Evolutionary conservation across 208 protist species (phyloP), one percentile per base, ranked within the genome.

Genomic region (Endotrypanum monterogeii): DNA sequence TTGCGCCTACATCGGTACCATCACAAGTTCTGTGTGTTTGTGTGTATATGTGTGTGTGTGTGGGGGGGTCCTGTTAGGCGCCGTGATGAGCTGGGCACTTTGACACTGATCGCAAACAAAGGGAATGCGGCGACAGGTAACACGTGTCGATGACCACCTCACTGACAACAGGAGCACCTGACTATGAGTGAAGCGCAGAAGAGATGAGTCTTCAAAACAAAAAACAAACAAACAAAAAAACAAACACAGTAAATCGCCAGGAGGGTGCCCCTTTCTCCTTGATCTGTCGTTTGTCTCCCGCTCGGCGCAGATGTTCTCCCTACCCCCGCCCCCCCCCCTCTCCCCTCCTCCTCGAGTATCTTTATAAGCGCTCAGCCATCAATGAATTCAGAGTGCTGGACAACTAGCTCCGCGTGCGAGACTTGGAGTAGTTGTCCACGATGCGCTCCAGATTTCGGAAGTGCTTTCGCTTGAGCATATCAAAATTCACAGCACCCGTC

Each of bases 381-480:
- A 23, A 30, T 25, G 35, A 30, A 32, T 46, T 30, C 37, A n/a
- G 63, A n/a, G n/a, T 54, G 35, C 11, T 37, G 37, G 63, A 1
- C 32, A 20, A 8, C 57, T 70, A 80, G 62, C 62, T 74, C 57
- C 76, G 76, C 28, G 50, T 46, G 39, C 76, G 68, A 12, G 76
- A 75, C 68, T 75, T 80, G 54, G 76, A 69, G 76, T 80, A 80
- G 54, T 74, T 80, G 41, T 94, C 80, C 6, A 92, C 67, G 66
- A 94, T 88, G 46, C 69, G 57, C 61, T 82, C 71, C 50, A 94
- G 76, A n/a, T 76, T 88, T 25, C 76, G 78, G 9, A 92, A 52
- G 63, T 95, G 90, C 62, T 86, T 88, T 18, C 89, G 76, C 74
- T 87, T 87, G 32, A 95, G 67, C 57, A 57, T 67, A 11, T 69